Evolutionary conservation across 2,329 filamentous ascomycete species (phyloP), one percentile per base, ranked within the genome.

Genomic region (Mariannaea sp.): DNA sequence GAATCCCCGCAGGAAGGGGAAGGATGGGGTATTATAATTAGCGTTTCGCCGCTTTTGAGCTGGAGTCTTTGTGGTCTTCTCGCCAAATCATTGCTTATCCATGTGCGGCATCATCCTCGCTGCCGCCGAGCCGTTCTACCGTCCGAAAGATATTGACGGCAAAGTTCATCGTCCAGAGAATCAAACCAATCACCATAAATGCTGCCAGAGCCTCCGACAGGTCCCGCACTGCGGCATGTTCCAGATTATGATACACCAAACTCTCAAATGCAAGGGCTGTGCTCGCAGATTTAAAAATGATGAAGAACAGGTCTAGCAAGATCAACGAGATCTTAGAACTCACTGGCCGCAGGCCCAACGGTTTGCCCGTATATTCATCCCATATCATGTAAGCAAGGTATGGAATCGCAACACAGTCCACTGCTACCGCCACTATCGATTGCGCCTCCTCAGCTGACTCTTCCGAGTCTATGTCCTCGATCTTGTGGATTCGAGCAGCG

Each of bases 231-330:
- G 71, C 55, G 13, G 56, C 59, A 38, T 70, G 63, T 19, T 67
- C 65, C 8, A 71, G 59, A 45, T 75, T 72, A 67, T 80, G 72
- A 68, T 82, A 79, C 70, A 90, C 87, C 48, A 97, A 77, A 7
- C 90, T 88, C 68, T 90, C 89, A 70, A 97, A 96, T 2, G 93
- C 92, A 59, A 99, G 77, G 33, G 90, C 89, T 20, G 96, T 82
- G 73, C 96, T 97, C 45, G 92, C 92, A 4, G 92, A 92, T 71
- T 96, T 93, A 76, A 99, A 96, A 35, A 97, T 92, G 67, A 99
- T 96, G 70, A 99, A 99, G 66, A 97, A 87, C 3, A 99, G 80
- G 73, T 99, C 94, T 52, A 96, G 82, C 49, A 99, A 84, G 55
- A 97, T 89, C 43, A 99, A 83, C 12, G 89, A 85, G 60, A 96